Evolutionary conservation across 2,329 filamentous ascomycete species (phyloP), one percentile per base, ranked within the genome.

Genomic region (Fusarium ambrosium): DNA sequence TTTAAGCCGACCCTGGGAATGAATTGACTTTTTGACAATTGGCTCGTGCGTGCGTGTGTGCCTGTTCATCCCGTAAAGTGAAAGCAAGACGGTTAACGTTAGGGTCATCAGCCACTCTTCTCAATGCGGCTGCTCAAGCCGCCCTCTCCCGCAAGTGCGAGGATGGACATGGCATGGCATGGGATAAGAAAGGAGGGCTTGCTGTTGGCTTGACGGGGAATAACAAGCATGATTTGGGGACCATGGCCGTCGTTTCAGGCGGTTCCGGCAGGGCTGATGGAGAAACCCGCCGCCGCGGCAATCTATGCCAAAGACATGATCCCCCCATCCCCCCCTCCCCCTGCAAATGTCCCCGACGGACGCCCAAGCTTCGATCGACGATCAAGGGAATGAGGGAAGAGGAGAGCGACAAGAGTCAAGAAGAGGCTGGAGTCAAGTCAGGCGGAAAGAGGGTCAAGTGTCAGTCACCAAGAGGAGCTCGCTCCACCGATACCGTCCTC

Each of bases 21-120:
- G 45, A 63, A 64, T 72, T 72, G 66, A 64, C 69, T 75, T 66
- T 72, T 62, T 37, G 53, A 14, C 43, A 64, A 72, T 51, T 75
- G 66, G 76, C 70, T 76, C 69, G 74, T 73, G 74, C 70, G 64
- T 64, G 55, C 67, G 74, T 73, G 74, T 67, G 66, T 64, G 59
- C 24, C 65, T 66, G 62, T 69, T 70, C 56, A 62, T 69, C 62
- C 53, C 56, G 48, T 37, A 48, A 37, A 37, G 51, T 32, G 51
- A n/a, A 29, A 56, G 27, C 51, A 41, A 22, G 45, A 39, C 24
- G 20, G 32, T 36, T 34, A 32, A 34, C 14, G 29, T 45, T 32
- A 48, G 43, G 43, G 22, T 27, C 27, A 18, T 32, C 34, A 51
- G 62, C 45, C 62, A 64, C 45, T 7, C 56, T 55, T 66, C 51